These are phyloP conservation scores for Capsella rubella DNA, from an alignment of 441 rosid species.

Conservation along the genomic window DNA sequence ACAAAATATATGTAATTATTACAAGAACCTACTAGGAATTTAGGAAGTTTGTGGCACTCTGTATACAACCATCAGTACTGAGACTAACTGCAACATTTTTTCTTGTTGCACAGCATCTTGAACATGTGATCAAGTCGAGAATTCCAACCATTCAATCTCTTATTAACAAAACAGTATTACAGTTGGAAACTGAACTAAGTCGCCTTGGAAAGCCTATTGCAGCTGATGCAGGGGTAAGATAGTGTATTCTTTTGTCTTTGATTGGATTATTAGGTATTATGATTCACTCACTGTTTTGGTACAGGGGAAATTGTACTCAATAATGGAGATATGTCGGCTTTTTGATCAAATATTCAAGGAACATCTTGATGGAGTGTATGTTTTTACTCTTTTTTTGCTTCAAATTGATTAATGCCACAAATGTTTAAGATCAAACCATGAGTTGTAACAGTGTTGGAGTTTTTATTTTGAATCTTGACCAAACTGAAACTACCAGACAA, in stretches of 20 bases:
- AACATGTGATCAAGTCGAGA: conserved; percentile 91
- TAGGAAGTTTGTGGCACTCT: conserved; percentile 27
- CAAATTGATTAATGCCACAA: conserved; percentile 5
- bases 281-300: conserved; percentile 33
- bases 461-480: neutral
- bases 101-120: conserved; percentile 81
- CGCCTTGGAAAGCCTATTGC: conserved; percentile 99
- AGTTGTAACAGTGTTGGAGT: conserved; percentile 16
- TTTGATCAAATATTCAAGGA: conserved; percentile 96
- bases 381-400: conserved; percentile 19
- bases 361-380: conserved; percentile 97
- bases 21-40: conserved; percentile 18
- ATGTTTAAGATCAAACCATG: conserved; percentile 15
- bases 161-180: conserved; percentile 82
- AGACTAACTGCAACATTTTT: conserved; percentile 35
- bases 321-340: conserved; percentile 96
- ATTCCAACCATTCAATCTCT: conserved; percentile 97
- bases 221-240: conserved; percentile 92
- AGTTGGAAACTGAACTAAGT: conserved; percentile 87
- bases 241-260: conserved; percentile 37
- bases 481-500: neutral
- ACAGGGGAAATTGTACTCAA: conserved; percentile 93
- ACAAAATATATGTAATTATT: neutral
- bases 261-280: conserved; percentile 16
- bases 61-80: conserved; percentile 1